phyloP scores from a whole-genome alignment of 2,329 filamentous ascomycete species.

The Cladophialophora psammophila region DNA sequence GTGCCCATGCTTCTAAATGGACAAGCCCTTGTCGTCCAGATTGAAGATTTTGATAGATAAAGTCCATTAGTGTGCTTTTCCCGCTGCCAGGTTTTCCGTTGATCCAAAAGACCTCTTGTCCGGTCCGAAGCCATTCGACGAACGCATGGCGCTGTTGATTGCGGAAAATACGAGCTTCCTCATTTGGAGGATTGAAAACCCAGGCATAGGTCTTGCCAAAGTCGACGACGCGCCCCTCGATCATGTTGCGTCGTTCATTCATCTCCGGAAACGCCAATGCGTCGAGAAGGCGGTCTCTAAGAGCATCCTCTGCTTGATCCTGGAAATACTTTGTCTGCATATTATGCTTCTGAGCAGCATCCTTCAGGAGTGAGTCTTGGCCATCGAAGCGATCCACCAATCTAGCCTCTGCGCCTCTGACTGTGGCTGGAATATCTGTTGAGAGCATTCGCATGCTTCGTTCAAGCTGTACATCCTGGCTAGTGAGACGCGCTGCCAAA shows the following conservation, averaged over 20 bases:
- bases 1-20: conserved; percentile 22
- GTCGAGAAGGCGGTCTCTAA: conserved; percentile 16
- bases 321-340: not conserved
- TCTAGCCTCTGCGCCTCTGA: not conserved
- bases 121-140: conserved; percentile 19
- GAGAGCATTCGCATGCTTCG: conserved; percentile 1
- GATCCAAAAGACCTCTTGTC: conserved; percentile 34
- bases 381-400: conserved; percentile 6
- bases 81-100: conserved; percentile 41
- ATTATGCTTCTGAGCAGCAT: not conserved
- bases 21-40: not conserved
- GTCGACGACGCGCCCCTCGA: conserved; percentile 17
- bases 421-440: not conserved
- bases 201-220: conserved; percentile 25
- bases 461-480: not conserved
- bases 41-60: conserved; percentile 24
- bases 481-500: not conserved
- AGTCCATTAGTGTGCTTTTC: conserved; percentile 40
- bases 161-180: not conserved
- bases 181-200: conserved; percentile 14
- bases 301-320: not conserved
- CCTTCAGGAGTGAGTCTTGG: conserved; percentile 3
- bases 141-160: not conserved
- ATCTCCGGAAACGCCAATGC: conserved; percentile 28
- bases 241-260: conserved; percentile 29